These are phyloP conservation scores for Eucalyptus curtisii DNA, from an alignment of 345 rosid genomes.

Conservation along the genomic window DNA sequence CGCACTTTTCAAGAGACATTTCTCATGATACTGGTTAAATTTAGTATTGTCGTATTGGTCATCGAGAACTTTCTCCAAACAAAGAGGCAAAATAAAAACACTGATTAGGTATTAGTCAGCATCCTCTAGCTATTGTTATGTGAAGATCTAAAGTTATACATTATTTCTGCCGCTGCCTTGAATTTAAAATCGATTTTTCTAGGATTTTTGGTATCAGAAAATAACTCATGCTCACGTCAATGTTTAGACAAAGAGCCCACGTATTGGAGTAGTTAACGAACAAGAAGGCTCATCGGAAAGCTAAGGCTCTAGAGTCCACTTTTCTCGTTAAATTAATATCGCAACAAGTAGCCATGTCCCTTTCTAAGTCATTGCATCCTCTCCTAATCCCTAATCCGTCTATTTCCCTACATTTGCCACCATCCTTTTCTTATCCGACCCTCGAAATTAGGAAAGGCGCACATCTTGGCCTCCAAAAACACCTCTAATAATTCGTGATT, in stretches of 20 bases:
- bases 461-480: fast-evolving
- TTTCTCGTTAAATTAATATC: neutral
- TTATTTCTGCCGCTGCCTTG: fast-evolving
- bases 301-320: neutral
- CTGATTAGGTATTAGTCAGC: neutral
- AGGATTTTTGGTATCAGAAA: neutral
- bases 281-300: neutral
- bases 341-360: neutral
- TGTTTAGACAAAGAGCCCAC: neutral
- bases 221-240: neutral
- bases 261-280: neutral
- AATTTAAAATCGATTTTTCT: neutral
- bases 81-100: neutral
- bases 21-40: neutral
- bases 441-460: neutral
- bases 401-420: neutral
- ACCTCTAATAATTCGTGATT: neutral
- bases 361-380: neutral
- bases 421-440: neutral
- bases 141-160: neutral
- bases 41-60: neutral
- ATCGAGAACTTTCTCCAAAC: neutral
- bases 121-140: neutral
- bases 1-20: too few relatives aligned
- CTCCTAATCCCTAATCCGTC: neutral